Evolutionary conservation across 2,329 filamentous ascomycete species (phyloP), one percentile per base, ranked within the genome.

Genomic region (Calonectria honghensis): DNA sequence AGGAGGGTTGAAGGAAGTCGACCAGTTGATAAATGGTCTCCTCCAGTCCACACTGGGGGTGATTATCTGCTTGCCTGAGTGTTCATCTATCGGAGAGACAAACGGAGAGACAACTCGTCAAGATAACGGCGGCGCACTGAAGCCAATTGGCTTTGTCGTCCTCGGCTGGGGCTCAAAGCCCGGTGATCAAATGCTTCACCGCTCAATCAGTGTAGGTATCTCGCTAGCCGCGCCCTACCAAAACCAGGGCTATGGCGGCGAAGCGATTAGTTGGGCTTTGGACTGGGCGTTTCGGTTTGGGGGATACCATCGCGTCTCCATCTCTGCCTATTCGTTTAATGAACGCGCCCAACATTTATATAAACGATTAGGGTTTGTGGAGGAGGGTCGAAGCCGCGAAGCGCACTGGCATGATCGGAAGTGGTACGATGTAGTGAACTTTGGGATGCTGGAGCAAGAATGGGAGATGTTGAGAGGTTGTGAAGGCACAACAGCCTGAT

Each of bases 261-360:
- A 90, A 76, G 85, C 87, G 1, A 86, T 90, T 57, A 81, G 82
- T 31, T 90, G 88, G 88, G 84, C 80, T 0, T 76, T 89, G 6
- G 83, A 87, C 31, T 90, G 88, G 84, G 85, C 85, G 0, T 90
- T 90, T 75, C 77, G 79, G 9, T 81, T 81, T n/a, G 87, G 83
- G 1, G 85, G 85, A 0, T 77, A 88, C 79, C 88, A 90, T 75
- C 80, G 85, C 9, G 84, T 90, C 27, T 80, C 78, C 16, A 83
- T 90, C 7, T 77, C 79, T 5, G 84, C 84, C 0, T 84, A 86
- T 39, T 83, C 78, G 10, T 89, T 84, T 67, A 90, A 90, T 64
- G 79, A 81, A 39, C 83, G 86, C 0, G 88, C 86, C 0, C 64
- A 83, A 16, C 80, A 83, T 24, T 67, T 90, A 78, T 90, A 90